Conservation (phyloP, 768 basidiomycete species). For the Chlorophyllum brunneum region DNA sequence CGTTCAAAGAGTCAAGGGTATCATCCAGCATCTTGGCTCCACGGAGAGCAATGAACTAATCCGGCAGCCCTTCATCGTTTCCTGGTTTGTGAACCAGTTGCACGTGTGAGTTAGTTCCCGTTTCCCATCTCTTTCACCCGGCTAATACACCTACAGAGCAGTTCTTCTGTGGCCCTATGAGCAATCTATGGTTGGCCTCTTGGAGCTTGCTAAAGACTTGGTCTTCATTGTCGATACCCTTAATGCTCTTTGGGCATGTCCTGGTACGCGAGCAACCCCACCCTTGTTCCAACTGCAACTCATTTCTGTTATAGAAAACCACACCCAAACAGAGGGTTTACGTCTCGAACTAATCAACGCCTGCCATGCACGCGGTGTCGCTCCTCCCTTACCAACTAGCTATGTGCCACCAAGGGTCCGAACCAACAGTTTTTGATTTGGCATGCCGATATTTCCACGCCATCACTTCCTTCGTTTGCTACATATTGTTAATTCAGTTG, state of each 20-base stretch:
- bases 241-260: conserved; percentile 66
- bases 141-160: conserved; percentile 28
- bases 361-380: conserved; percentile 8
- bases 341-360: conserved; percentile 1
- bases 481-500: background rate
- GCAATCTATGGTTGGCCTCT: conserved; percentile 47
- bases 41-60: conserved; percentile 53
- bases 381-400: conserved; percentile 1
- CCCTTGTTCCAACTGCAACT: background rate
- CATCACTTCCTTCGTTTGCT: background rate
- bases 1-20: conserved; percentile 53
- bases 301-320: background rate
- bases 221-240: conserved; percentile 61
- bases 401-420: background rate
- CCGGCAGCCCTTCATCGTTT: conserved; percentile 64
- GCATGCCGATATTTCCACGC: background rate
- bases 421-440: conserved; percentile 1
- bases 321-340: background rate
- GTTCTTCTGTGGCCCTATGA: conserved; percentile 65
- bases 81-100: conserved; percentile 70
- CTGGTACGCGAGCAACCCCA: conserved; percentile 24
- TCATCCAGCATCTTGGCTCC: conserved; percentile 49
- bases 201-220: conserved; percentile 65
- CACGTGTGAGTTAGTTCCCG: conserved; percentile 42
- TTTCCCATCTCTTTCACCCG: background rate